phyloP scores from a whole-genome alignment of 805 yeast species.

The Cyberlindnera veronae region DNA sequence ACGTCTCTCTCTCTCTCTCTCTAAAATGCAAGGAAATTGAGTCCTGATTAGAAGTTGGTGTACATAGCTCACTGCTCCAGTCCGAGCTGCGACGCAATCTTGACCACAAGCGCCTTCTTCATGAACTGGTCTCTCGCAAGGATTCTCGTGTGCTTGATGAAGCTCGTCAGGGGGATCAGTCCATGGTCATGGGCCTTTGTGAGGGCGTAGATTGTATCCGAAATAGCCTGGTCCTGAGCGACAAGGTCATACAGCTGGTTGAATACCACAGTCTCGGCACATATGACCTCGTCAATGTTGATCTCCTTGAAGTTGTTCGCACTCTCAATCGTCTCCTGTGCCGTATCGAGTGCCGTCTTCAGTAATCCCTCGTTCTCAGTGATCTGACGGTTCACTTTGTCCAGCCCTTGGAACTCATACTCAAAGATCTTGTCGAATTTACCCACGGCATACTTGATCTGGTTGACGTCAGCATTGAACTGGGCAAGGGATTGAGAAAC shows the following conservation, averaged over 20 bases:
- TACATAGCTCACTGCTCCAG: constrained; percentile 3
- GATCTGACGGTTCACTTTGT: constrained; percentile 25
- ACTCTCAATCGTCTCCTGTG: constrained; percentile 30
- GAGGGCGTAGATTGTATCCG: constrained; percentile 60
- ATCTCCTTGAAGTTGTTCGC: constrained; percentile 31
- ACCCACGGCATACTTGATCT: constrained; percentile 32
- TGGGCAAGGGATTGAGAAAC: constrained; percentile 22
- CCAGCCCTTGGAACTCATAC: constrained; percentile 32
- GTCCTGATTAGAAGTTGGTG: background rate
- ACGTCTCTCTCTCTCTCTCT: too few species aligned
- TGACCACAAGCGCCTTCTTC: constrained; percentile 43
- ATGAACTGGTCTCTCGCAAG: constrained; percentile 64
- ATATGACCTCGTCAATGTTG: constrained; percentile 41
- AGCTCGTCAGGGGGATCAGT: constrained; percentile 38
- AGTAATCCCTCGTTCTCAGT: constrained; percentile 30
- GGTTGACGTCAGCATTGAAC: constrained; percentile 21
- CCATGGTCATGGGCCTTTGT: constrained; percentile 53
- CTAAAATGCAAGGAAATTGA: too few species aligned
- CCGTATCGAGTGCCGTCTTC: constrained; percentile 26
- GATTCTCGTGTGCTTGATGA: constrained; percentile 41
- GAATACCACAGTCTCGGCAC: constrained; percentile 50
- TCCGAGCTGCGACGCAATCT: constrained; percentile 29
- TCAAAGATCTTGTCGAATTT: constrained; percentile 35
- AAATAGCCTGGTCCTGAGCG: constrained; percentile 66
- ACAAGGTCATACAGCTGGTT: constrained; percentile 62